Evolutionary conservation across 176 grass and related monocot genomes (phyloP).

Genomic region (Oryza australiensis): DNA sequence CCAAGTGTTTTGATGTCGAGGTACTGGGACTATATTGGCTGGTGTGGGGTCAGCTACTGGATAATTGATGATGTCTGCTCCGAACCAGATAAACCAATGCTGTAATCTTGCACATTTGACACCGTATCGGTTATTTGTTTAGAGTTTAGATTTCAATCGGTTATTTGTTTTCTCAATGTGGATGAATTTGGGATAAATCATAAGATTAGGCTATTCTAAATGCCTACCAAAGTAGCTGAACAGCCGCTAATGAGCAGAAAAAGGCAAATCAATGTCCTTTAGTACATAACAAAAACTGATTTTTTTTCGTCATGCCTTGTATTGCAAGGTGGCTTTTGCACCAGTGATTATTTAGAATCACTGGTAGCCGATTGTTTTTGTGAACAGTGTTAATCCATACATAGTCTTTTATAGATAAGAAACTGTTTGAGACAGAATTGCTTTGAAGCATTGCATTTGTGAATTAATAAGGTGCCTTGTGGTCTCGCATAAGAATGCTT

Average conservation of each 20-base stretch:
- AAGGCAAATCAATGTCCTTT: not conserved
- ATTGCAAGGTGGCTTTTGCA: too few species aligned
- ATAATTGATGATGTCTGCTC: not conserved
- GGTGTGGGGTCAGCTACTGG: not conserved
- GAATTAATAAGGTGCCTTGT: slow-evolving; percentile 14
- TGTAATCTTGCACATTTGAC: not conserved
- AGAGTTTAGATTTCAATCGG: slow-evolving; percentile 5
- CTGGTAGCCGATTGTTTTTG: too few species aligned
- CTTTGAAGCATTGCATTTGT: too few species aligned
- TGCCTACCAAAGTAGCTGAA: slow-evolving; percentile 5
- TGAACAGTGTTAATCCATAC: too few species aligned
- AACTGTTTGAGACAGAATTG: slow-evolving; percentile 1
- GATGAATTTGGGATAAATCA: not conserved
- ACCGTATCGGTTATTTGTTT: too few species aligned
- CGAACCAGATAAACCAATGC: not conserved
- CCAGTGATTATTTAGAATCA: too few species aligned
- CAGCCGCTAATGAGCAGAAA: not conserved
- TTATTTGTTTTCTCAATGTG: not conserved
- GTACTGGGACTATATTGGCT: not conserved
- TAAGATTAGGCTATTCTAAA: slow-evolving; percentile 12
- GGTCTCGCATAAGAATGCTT: not conserved
- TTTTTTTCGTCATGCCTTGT: too few species aligned
- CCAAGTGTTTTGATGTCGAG: not conserved
- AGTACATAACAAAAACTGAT: too few species aligned
- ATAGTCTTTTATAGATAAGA: not conserved